phyloP scores from a whole-genome alignment of 2,329 filamentous ascomycete genomes.

The Bretziella fagacearum region DNA sequence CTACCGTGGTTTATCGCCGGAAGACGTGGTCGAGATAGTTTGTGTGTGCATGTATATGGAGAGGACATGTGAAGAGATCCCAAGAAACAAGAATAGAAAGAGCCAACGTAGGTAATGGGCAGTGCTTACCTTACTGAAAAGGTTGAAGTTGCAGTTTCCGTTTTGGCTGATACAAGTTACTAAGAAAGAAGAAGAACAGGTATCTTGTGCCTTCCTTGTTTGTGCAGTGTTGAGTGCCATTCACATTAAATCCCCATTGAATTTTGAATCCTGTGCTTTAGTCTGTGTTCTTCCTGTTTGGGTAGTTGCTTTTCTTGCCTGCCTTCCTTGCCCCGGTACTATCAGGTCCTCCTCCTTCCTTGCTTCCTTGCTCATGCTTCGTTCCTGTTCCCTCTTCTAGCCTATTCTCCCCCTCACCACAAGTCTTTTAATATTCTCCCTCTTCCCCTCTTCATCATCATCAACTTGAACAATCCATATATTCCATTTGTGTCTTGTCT shows the following conservation, averaged over 20 bases:
- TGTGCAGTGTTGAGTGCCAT: background rate
- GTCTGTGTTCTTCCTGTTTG: constrained; percentile 2
- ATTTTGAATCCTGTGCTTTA: background rate
- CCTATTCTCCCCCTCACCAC: constrained; percentile 1
- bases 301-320: background rate
- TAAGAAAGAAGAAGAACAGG: background rate
- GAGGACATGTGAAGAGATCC: background rate
- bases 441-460: background rate
- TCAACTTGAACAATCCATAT: background rate
- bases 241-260: background rate
- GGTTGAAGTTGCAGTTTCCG: background rate
- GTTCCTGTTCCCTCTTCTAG: constrained; percentile 1
- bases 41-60: background rate
- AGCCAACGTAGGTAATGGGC: background rate
- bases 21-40: background rate
- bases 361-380: constrained; percentile 3
- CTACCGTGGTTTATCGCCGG: background rate
- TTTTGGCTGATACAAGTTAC: background rate
- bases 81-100: background rate
- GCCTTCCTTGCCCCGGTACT: background rate
- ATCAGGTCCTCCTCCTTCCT: background rate
- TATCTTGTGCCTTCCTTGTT: background rate
- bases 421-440: background rate
- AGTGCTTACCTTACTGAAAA: background rate
- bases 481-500: background rate